Conservation (phyloP, 1,284 basidiomycete genomes). For the Boletus sp. region DNA sequence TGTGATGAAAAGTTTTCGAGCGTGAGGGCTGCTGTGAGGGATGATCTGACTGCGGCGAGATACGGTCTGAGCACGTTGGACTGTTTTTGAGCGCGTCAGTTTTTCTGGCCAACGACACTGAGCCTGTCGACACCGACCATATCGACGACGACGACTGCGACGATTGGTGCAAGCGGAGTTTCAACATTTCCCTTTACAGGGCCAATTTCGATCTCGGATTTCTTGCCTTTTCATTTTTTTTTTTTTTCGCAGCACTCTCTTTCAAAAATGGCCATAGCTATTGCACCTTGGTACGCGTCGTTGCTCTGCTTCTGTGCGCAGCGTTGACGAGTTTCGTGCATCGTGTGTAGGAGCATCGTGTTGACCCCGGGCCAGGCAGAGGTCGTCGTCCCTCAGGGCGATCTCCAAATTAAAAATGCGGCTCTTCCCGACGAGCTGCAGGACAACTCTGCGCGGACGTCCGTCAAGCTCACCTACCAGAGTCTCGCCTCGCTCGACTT, state of each 20-base stretch:
- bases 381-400: conserved; percentile 60
- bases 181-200: conserved; percentile 21
- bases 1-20: conserved; percentile 98
- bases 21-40: conserved; percentile 94
- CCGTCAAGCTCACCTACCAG: conserved; percentile 75
- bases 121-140: conserved; percentile 46
- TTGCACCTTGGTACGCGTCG: conserved; percentile 58
- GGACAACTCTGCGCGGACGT: conserved; percentile 64
- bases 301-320: background rate
- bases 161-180: conserved; percentile 34
- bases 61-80: conserved; percentile 89
- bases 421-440: conserved; percentile 73
- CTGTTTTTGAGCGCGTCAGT: conserved; percentile 36
- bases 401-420: conserved; percentile 82
- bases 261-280: conserved; percentile 44
- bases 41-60: conserved; percentile 91
- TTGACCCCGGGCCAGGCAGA: conserved; percentile 62
- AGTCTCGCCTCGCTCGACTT: conserved; percentile 39
- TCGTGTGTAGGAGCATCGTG: conserved; percentile 49
- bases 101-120: background rate
- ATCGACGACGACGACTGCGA: conserved; percentile 24
- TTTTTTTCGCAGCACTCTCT: background rate
- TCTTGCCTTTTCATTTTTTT: background rate
- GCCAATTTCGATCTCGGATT: background rate
- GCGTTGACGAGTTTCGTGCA: conserved; percentile 4